phyloP scores from a whole-genome alignment of 352 stramenopile species.

The Phytophthora pinifolia region DNA sequence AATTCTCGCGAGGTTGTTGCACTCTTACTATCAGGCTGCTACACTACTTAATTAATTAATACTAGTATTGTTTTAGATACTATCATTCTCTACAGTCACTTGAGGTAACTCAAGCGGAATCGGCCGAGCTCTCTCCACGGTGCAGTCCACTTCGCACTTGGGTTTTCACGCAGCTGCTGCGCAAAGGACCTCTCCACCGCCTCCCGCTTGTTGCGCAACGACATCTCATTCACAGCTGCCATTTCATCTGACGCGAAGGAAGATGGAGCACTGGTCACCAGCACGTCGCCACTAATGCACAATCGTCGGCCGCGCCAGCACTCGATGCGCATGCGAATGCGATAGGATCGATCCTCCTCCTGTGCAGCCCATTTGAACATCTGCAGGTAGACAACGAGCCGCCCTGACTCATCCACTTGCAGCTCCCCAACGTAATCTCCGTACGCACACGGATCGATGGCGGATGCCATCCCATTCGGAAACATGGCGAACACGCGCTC shows the following conservation, averaged over 20 bases:
- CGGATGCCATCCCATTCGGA: conserved; percentile 41
- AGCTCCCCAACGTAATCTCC: conserved; percentile 62
- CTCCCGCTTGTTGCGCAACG: conserved; percentile 40
- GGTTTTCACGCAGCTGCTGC: conserved; percentile 15
- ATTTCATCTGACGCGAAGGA: conserved; percentile 36
- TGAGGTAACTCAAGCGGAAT: conserved; percentile 36
- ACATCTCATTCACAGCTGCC: conserved; percentile 40
- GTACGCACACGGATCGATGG: conserved; percentile 14
- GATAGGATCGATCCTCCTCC: conserved; percentile 29
- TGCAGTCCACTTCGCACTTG: conserved; percentile 4
- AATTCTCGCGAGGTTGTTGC: no score
- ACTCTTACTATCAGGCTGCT: no score
- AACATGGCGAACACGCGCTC: conserved; percentile 54
- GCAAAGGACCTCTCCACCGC: conserved; percentile 15
- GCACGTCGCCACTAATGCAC: conserved; percentile 46
- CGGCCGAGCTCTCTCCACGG: conserved; percentile 32
- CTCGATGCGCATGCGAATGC: conserved; percentile 47
- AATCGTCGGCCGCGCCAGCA: conserved; percentile 41
- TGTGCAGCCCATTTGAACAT: conserved; percentile 38
- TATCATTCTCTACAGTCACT: no score
- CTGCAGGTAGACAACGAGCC: conserved; percentile 48
- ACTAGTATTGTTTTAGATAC: no score
- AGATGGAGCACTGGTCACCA: conserved; percentile 28
- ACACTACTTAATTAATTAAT: no score
- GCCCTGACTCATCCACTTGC: conserved; percentile 37